Base-by-base conservation (phyloP, 2,329 filamentous ascomycete genomes). In the Diaporthe citri region DNA sequence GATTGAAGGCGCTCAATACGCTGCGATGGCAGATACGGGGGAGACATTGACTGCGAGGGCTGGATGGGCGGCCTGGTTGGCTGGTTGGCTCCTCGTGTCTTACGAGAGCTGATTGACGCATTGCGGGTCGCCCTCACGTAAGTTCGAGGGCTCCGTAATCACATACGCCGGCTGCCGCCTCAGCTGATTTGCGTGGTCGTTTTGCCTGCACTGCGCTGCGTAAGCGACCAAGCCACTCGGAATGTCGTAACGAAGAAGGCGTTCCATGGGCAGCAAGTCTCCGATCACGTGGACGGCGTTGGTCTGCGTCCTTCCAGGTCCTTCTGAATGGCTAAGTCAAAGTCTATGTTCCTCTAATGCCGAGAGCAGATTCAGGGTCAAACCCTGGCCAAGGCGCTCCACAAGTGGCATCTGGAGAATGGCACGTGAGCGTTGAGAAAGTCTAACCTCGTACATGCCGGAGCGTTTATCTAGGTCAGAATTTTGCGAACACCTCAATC, bases 221-320 rank as follows among this genome's bases (percentile, higher is more conserved):
- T 67, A 67, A 67, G 62, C 62, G 62, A 25, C 43, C 62, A 67
- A 67, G 64, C 64, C 64, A 52, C 64, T 39, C 34, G 46, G 31
- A 39, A 52, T 20, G 15, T 67, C 31, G 46, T 25, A 20, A 34
- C 3, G 8, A 17, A 15, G n/a, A 20, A 25, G 31, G 2, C 31
- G 31, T 4, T 12, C 10, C 34, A 36, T 13, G 15, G 9, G 34
- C 34, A 39, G 34, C 34, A 59, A n/a, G 34, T 13, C 20, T 41
- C 15, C 6, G 34, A 39, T 59, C 28, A 22, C 34, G 56, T 39
- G 20, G 31, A 15, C 2, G 39, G 34, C 34, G 22, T 8, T n/a
- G 34, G n/a, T n/a, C n/a, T n/a, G n/a, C n/a, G n/a, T n/a, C n/a
- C n/a, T n/a, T n/a, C n/a, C n/a, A n/a, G n/a, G n/a, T n/a, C n/a